phyloP scores from a whole-genome alignment of 2,329 filamentous ascomycete genomes.

The Chaetomiaceae sp. region DNA sequence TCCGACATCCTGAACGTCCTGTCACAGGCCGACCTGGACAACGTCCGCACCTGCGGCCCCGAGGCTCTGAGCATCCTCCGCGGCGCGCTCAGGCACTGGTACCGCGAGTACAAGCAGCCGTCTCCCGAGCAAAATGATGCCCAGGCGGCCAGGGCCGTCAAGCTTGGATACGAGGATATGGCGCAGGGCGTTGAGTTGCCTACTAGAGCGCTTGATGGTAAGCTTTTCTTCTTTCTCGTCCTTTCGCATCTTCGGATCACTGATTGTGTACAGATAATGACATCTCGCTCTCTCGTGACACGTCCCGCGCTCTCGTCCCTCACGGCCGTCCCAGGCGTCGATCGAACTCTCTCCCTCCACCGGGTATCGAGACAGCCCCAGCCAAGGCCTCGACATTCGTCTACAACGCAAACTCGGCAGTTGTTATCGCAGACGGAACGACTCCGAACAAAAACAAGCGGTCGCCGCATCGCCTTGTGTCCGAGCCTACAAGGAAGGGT shows the following conservation, averaged over 20 bases:
- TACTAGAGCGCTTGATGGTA: background rate
- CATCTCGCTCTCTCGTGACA: background rate
- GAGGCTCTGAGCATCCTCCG: slow-evolving; percentile 2
- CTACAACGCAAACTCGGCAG: background rate
- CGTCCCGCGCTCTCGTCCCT: background rate
- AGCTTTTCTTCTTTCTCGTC: background rate
- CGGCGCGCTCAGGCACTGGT: slow-evolving; percentile 11
- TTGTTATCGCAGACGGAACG: background rate
- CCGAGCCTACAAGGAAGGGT: background rate
- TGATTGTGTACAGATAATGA: background rate
- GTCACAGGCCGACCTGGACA: background rate
- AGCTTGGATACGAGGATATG: too few species aligned
- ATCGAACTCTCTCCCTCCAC: background rate
- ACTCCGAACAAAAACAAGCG: background rate
- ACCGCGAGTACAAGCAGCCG: background rate
- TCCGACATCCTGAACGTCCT: slow-evolving; percentile 13
- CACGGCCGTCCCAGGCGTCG: background rate
- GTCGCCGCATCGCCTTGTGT: background rate
- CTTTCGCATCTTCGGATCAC: background rate
- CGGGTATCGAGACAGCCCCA: background rate
- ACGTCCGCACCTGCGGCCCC: background rate
- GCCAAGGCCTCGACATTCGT: background rate
- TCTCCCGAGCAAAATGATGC: background rate
- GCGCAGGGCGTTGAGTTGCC: background rate
- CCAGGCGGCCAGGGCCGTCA: background rate